phyloP scores from a whole-genome alignment of 441 rosid species.

The Populus hybrid region DNA sequence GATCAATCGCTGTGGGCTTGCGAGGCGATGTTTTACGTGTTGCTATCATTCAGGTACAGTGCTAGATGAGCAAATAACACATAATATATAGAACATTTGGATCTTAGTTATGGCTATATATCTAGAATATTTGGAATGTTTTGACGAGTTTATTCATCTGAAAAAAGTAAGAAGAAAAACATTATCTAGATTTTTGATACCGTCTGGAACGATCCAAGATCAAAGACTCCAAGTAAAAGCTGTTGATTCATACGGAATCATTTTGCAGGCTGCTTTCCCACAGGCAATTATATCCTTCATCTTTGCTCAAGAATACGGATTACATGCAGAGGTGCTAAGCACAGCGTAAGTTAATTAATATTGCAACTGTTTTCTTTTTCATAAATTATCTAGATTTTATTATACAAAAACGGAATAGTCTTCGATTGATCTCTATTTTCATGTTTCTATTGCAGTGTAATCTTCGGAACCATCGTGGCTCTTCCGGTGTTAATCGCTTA shows the following conservation, averaged over 20 bases:
- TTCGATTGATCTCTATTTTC: background rate
- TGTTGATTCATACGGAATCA: background rate
- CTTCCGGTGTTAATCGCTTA: slow-evolving; percentile 71
- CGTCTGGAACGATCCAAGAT: background rate
- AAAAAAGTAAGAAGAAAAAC: too few relatives aligned
- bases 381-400: background rate
- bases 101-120: too few relatives aligned
- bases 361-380: background rate
- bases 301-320: slow-evolving; percentile 78
- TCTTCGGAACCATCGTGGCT: slow-evolving; percentile 73
- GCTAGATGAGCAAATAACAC: too few relatives aligned
- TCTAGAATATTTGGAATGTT: background rate
- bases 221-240: background rate
- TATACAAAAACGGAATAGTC: background rate
- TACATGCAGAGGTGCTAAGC: slow-evolving; percentile 86
- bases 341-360: slow-evolving; percentile 63
- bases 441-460: slow-evolving; percentile 50
- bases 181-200: background rate
- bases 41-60: slow-evolving; percentile 72
- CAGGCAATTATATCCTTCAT: slow-evolving; percentile 88
- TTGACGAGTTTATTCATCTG: background rate
- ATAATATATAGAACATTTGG: too few relatives aligned
- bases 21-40: slow-evolving; percentile 81
- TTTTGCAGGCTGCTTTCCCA: slow-evolving; percentile 81
- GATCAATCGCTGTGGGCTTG: slow-evolving; percentile 62